A percentile compares a stretch with the other conserved stretches of the same genome.
Evolutionary conservation across 2,329 filamentous ascomycete species (phyloP).

Genomic region (Xylaria digitata): DNA sequence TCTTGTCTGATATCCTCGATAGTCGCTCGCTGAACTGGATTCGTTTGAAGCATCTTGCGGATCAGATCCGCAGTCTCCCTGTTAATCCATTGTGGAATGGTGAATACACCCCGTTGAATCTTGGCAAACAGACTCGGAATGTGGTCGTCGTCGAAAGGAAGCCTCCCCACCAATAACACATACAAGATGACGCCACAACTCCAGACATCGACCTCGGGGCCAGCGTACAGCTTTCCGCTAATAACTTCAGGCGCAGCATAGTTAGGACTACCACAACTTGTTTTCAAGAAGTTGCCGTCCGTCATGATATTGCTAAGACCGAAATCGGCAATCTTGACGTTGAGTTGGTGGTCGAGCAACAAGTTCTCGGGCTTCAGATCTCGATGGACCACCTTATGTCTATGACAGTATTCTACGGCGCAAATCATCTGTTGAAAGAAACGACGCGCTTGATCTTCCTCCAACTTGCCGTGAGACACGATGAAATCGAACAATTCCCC

Average conservation of each 20-base stretch:
- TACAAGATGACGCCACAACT: slow-evolving; percentile 93
- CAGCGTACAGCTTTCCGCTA: slow-evolving; percentile 95
- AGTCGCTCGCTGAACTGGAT: slow-evolving; percentile 92
- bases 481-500: slow-evolving; percentile 98
- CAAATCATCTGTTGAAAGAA: slow-evolving; percentile 99
- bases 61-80: slow-evolving; percentile 84
- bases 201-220: slow-evolving; percentile 98
- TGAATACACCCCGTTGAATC: slow-evolving; percentile 93
- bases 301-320: slow-evolving; percentile 99
- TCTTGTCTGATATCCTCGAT: slow-evolving; percentile 94
- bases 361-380: slow-evolving; percentile 98
- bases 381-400: slow-evolving; percentile 98
- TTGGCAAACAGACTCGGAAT: slow-evolving; percentile 98
- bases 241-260: slow-evolving; percentile 99
- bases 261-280: slow-evolving; percentile 97
- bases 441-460: slow-evolving; percentile 90
- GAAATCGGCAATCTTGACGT: slow-evolving; percentile 99
- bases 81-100: slow-evolving; percentile 90
- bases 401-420: slow-evolving; percentile 97
- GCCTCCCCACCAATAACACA: slow-evolving; percentile 80
- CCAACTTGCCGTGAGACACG: slow-evolving; percentile 90
- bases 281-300: slow-evolving; percentile 98
- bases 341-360: slow-evolving; percentile 91
- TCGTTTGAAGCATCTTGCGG: slow-evolving; percentile 93
- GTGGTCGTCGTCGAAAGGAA: slow-evolving; percentile 98